These are phyloP conservation scores for Beta macrorhiza DNA, from an alignment of 179 eudicot species.

Conservation along the genomic window DNA sequence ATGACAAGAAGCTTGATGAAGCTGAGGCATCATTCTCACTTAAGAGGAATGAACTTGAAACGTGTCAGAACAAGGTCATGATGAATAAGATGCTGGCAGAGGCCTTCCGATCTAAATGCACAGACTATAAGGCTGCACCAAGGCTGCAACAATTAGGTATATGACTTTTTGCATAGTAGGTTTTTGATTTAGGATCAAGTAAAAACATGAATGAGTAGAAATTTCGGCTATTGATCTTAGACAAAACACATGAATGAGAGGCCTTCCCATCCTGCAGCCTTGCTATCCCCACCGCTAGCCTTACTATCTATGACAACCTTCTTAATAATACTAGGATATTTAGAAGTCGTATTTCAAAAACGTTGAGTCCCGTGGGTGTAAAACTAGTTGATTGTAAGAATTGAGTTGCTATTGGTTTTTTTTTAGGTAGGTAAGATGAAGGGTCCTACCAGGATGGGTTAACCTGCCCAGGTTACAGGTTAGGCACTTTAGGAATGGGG, in stretches of 20 bases:
- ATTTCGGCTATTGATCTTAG: neutral
- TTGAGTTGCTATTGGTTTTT: neutral
- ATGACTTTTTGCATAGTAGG: neutral
- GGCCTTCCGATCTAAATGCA: conserved; percentile 57
- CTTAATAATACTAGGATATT: no score
- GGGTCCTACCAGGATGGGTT: no score
- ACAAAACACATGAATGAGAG: neutral
- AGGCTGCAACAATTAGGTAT: conserved; percentile 49
- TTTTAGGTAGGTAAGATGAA: no score
- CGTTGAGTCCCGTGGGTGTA: neutral
- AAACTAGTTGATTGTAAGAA: neutral
- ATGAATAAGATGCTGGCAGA: conserved; percentile 69
- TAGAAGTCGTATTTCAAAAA: no score
- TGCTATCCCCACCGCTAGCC: neutral
- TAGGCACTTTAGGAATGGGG: no score
- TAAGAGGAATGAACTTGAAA: conserved; percentile 56
- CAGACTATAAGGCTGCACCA: conserved; percentile 41
- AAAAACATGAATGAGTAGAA: neutral
- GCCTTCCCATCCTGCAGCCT: neutral
- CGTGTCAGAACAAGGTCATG: conserved; percentile 42
- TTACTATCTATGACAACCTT: neutral
- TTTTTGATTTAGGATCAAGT: neutral
- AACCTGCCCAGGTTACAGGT: no score
- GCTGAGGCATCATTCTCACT: conserved; percentile 47
- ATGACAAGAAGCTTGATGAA: conserved; percentile 48